Evolutionary conservation across 1,284 basidiomycete genomes (phyloP), one percentile per base, ranked within the genome.

Genomic region (Pseudozyma sp.): DNA sequence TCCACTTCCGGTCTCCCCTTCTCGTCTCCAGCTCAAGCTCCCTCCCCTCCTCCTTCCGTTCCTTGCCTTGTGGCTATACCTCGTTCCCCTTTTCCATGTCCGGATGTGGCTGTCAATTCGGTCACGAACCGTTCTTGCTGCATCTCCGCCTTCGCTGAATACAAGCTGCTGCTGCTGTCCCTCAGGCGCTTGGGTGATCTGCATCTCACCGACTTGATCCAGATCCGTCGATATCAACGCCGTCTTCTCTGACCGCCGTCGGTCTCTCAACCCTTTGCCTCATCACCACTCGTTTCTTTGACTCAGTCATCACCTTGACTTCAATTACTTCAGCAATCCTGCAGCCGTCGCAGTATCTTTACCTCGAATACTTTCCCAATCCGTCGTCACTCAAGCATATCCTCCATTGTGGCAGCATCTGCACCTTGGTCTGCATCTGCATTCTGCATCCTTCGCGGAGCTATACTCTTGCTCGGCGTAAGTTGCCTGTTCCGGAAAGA

Each of bases 31-130:
- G 49, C 57, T 47, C 16, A 52, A 52, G 25, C 54, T 57, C 19
- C 47, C 16, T 19, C 18, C 44, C 38, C 31, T 7, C 39, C 21
- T 49, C 50, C 13, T 34, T 60, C 40, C 43, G 52, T 49, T 59
- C 21, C 21, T 45, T 56, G 35, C 42, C 12, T 59, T 25, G 40
- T 51, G 38, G 18, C 49, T 45, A 47, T 44, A 48, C 53, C 51
- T 57, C 25, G 25, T 16, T 53, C 52, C 39, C 19, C 47, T 54
- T 54, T 52, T 56, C 42, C 55, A 54, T 47, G 59, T 59, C 66
- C 66, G 66, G 59, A 69, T 69, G 59, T 69, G 66, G 66, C 59
- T 59, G 44, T 50, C 64, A 67, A 25, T 44, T 53, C 45, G 54
- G 21, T 34, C 58, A 55, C 43, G 40, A 48, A 34, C 19, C 50